Percentiles rank a stretch among this genome's conserved stretches.
These are phyloP conservation scores for Rhizoclosmatium sp. DNA, from an alignment of 192 early-diverging fungal genomes.

Conservation along the genomic window DNA sequence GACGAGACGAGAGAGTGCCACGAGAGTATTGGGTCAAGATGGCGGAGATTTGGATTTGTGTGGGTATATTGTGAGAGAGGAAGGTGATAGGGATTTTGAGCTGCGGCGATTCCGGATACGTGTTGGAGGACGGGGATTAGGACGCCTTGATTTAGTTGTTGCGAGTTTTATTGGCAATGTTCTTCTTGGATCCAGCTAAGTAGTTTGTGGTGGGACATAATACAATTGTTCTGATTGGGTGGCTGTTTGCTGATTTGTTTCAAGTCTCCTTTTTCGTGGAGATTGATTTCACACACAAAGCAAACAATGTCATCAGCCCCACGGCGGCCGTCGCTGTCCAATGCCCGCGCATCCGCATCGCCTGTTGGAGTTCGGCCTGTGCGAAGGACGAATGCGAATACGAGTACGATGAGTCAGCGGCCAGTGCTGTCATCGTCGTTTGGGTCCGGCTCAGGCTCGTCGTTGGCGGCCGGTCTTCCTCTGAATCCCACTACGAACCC, in stretches of 20 bases:
- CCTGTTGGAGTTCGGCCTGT: background rate
- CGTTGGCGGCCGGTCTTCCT: too few relatives aligned
- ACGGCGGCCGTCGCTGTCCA: background rate
- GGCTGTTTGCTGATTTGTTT: background rate
- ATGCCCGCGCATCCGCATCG: background rate
- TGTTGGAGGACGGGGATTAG: slow-evolving; percentile 27
- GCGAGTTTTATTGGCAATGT: background rate
- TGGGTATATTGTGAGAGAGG: slow-evolving; percentile 16
- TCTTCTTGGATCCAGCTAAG: background rate
- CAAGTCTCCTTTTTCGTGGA: background rate
- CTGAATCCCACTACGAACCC: too few relatives aligned
- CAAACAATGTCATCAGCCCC: background rate
- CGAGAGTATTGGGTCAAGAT: background rate
- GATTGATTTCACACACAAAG: background rate
- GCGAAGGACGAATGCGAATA: background rate
- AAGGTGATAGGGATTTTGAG: background rate
- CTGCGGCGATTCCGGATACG: slow-evolving; percentile 13
- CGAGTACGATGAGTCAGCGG: background rate
- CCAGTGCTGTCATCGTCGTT: too few relatives aligned
- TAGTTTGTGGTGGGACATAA: background rate
- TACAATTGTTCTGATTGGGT: background rate
- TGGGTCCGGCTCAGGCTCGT: too few relatives aligned
- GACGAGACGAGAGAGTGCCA: background rate
- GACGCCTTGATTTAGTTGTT: slow-evolving; percentile 10
- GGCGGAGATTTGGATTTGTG: slow-evolving; percentile 17